phyloP scores from a whole-genome alignment of 2,329 filamentous ascomycete genomes.

The Cladosporium sp. region DNA sequence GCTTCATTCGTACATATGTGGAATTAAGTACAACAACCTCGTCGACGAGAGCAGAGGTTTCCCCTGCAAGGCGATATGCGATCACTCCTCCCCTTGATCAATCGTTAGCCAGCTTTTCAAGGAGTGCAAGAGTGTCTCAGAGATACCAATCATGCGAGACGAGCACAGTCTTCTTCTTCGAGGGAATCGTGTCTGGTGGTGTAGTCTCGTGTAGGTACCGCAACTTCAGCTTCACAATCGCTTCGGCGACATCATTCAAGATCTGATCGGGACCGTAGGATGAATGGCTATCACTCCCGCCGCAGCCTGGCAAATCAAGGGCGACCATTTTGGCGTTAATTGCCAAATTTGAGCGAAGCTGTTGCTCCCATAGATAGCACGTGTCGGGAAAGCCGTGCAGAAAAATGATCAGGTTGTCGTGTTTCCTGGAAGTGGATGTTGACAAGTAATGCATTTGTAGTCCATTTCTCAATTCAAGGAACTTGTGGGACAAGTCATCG shows the following conservation, averaged over 20 bases:
- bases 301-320: constrained; percentile 56
- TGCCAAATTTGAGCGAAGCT: constrained; percentile 40
- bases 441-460: constrained; percentile 53
- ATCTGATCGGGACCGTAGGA: constrained; percentile 49
- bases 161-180: background rate
- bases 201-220: constrained; percentile 33
- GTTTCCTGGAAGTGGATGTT: constrained; percentile 16
- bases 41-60: constrained; percentile 53
- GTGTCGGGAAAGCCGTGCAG: constrained; percentile 60
- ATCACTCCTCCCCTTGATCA: constrained; percentile 45
- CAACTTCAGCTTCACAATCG: constrained; percentile 48
- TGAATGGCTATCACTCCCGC: constrained; percentile 51
- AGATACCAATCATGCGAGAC: constrained; percentile 7
- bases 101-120: constrained; percentile 28
- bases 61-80: constrained; percentile 53
- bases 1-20: constrained; percentile 44
- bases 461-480: constrained; percentile 47
- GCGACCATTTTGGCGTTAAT: constrained; percentile 47
- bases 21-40: constrained; percentile 53
- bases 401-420: constrained; percentile 45
- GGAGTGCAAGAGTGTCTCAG: background rate
- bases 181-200: background rate
- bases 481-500: constrained; percentile 47
- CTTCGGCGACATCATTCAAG: constrained; percentile 51
- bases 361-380: constrained; percentile 50